phyloP scores from a whole-genome alignment of 1,284 basidiomycete species.

The Tremellales sp. region DNA sequence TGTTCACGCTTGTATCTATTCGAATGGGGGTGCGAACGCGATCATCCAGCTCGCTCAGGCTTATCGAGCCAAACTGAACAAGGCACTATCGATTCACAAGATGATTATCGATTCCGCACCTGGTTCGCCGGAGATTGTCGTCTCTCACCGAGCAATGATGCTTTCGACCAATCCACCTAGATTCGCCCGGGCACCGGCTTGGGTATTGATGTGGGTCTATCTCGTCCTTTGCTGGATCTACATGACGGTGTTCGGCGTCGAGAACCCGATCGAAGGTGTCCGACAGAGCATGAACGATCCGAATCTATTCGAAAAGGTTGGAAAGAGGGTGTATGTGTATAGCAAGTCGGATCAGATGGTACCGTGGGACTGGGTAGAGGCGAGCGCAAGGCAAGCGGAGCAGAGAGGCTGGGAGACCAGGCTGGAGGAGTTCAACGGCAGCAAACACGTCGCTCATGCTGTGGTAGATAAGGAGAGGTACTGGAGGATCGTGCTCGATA shows the following conservation, averaged over 20 bases:
- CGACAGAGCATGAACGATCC: slow-evolving; percentile 1
- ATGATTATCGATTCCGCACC: slow-evolving; percentile 6
- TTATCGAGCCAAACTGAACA: neutral
- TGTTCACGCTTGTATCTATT: neutral
- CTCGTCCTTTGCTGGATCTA: neutral
- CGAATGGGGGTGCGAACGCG: slow-evolving; percentile 1
- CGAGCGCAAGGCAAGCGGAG: slow-evolving; percentile 6
- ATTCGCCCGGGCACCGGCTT: neutral
- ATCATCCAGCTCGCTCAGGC: neutral
- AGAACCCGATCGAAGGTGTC: neutral
- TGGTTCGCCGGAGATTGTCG: neutral
- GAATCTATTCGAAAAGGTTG: neutral
- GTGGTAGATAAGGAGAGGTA: slow-evolving; percentile 13
- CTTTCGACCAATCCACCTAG: neutral
- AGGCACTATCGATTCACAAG: neutral
- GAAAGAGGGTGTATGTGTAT: slow-evolving; percentile 11
- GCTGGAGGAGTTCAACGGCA: slow-evolving; percentile 11
- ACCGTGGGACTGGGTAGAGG: slow-evolving; percentile 7
- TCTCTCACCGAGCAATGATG: slow-evolving; percentile 1
- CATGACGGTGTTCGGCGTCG: neutral
- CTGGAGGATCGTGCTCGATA: slow-evolving; percentile 15
- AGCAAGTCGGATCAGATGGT: slow-evolving; percentile 12
- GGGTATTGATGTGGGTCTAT: neutral
- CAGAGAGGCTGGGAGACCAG: slow-evolving; percentile 7
- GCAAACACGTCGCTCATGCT: slow-evolving; percentile 14